Conservation (phyloP, 1,139 yeast genomes). For the Trichomonascaceae sp. region DNA sequence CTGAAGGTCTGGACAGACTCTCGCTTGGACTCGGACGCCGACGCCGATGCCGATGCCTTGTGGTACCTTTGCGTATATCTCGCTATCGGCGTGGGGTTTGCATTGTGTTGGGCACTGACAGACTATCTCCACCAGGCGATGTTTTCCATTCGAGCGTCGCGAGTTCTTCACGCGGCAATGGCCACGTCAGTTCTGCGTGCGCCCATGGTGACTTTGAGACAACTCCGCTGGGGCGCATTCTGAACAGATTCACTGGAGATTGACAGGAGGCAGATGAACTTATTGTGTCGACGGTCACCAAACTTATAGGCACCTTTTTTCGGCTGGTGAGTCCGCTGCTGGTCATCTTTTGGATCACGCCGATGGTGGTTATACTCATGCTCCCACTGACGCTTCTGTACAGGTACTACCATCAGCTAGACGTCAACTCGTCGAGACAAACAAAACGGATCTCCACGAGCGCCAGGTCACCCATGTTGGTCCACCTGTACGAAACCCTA, state of each 20-base stretch:
- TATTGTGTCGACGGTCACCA: slow-evolving; percentile 24
- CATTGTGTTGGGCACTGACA: slow-evolving; percentile 48
- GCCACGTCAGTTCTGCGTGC: slow-evolving; percentile 62
- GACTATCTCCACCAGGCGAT: no score
- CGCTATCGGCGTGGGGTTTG: slow-evolving; percentile 51
- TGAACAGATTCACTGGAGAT: slow-evolving; percentile 66
- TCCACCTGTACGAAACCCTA: slow-evolving; percentile 83
- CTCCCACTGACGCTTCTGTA: slow-evolving; percentile 63
- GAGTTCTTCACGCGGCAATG: slow-evolving; percentile 65
- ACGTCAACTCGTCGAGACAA: slow-evolving; percentile 83
- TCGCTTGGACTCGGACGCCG: slow-evolving; percentile 41
- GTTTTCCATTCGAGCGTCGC: no score
- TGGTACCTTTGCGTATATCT: slow-evolving; percentile 62
- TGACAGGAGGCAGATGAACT: slow-evolving; percentile 59
- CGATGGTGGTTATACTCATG: slow-evolving; percentile 66
- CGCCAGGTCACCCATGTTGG: slow-evolving; percentile 86
- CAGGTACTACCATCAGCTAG: slow-evolving; percentile 76
- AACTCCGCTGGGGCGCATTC: slow-evolving; percentile 57
- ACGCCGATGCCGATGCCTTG: slow-evolving; percentile 53
- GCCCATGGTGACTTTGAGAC: slow-evolving; percentile 56
- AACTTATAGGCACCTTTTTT: slow-evolving; percentile 39
- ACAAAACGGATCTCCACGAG: slow-evolving; percentile 78
- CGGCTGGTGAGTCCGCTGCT: slow-evolving; percentile 54
- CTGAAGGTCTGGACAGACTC: slow-evolving; percentile 82
- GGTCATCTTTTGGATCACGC: slow-evolving; percentile 77